Evolutionary conservation across 2,329 filamentous ascomycete genomes (phyloP).

Genomic region (Penicillium expansum): DNA sequence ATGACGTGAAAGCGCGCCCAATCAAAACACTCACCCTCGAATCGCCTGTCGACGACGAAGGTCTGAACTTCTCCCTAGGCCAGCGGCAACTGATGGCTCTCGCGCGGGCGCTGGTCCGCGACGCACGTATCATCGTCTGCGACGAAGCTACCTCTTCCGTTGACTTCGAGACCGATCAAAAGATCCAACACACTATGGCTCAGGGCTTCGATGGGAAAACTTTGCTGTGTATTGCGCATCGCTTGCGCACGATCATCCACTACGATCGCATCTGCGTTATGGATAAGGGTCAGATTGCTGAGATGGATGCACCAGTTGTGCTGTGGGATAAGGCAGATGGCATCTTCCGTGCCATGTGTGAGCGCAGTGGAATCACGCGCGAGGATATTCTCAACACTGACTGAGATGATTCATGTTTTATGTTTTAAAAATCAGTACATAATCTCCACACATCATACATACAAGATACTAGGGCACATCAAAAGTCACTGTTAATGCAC

Average conservation of each 20-base stretch:
- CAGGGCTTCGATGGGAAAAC: constrained; percentile 82
- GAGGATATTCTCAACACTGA: constrained; percentile 35
- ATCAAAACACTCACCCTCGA: constrained; percentile 56
- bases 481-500: neutral
- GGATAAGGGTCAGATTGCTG: constrained; percentile 83
- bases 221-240: constrained; percentile 86
- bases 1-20: constrained; percentile 42
- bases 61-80: constrained; percentile 91
- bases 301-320: constrained; percentile 73
- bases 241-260: constrained; percentile 84
- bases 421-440: neutral
- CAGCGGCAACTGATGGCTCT: constrained; percentile 95
- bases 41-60: constrained; percentile 84
- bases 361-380: constrained; percentile 70
- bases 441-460: neutral
- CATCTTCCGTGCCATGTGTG: constrained; percentile 88
- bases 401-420: constrained; percentile 10
- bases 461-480: too few species aligned
- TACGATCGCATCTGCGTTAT: constrained; percentile 98
- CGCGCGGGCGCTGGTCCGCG: constrained; percentile 82
- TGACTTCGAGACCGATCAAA: constrained; percentile 94
- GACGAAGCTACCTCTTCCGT: constrained; percentile 93
- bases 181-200: constrained; percentile 88
- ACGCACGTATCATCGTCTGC: constrained; percentile 88
- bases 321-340: constrained; percentile 68